Percentiles rank a stretch among this genome's conserved stretches.
Evolutionary conservation across 2,329 filamentous ascomycete genomes (phyloP).

Genomic region (Fusarium beomiforme): DNA sequence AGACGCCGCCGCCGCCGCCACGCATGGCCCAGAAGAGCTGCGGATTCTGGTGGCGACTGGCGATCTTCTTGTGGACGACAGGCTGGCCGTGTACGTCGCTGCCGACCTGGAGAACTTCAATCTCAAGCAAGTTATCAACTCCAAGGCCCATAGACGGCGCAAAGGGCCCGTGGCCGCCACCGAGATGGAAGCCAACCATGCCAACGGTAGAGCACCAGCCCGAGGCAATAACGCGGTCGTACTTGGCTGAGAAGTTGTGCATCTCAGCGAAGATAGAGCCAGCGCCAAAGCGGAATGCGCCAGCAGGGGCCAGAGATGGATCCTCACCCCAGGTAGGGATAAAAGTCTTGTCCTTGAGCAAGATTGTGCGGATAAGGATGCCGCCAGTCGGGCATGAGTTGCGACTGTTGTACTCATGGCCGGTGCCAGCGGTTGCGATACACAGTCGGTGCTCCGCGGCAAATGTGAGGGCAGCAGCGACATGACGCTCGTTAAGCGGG

Average conservation of each 20-base stretch:
- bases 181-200: not conserved
- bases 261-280: not conserved
- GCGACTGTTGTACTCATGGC: conserved; percentile 1
- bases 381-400: conserved; percentile 6
- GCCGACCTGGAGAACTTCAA: not conserved
- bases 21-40: conserved; percentile 11
- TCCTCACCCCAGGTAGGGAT: not conserved
- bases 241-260: not conserved
- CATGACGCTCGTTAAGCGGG: not conserved
- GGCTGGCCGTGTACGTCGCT: not conserved
- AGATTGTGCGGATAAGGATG: not conserved
- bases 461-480: not conserved
- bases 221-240: not conserved
- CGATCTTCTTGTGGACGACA: not conserved
- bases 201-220: conserved; percentile 3
- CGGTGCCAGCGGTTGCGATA: not conserved
- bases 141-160: conserved; percentile 4
- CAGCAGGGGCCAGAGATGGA: not conserved
- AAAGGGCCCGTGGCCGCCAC: conserved; percentile 1
- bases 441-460: not conserved
- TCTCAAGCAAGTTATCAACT: not conserved
- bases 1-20: not conserved
- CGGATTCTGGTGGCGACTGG: not conserved
- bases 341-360: not conserved
- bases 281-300: not conserved